Evolutionary conservation across 129 eudicot genomes (phyloP).

Genomic region (carrot (Daucus carota)): DH1_v3.0 NC_030384.2:49330001-49330500

Average conservation of each 20-base stretch:
- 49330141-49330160: conserved; percentile 3
- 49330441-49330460: too few relatives aligned
- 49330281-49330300: conserved; percentile 10
- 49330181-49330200: neutral
- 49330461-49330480: too few relatives aligned
- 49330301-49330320: conserved; percentile 14
- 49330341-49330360: too few relatives aligned
- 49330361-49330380: too few relatives aligned
- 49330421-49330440: too few relatives aligned
- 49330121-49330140: conserved; percentile 13
- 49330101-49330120: conserved; percentile 24
- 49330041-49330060: conserved; percentile 10
- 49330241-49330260: neutral
- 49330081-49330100: conserved; percentile 20
- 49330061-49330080: conserved; percentile 5
- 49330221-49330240: neutral
- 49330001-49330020: neutral
- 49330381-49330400: too few relatives aligned
- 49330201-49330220: neutral
- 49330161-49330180: neutral
- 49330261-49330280: neutral
- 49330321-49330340: neutral
- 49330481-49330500: too few relatives aligned
- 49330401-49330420: neutral
- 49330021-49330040: neutral